Conservation (phyloP, 306 rosid species). For the Rosa rugosa region DNA sequence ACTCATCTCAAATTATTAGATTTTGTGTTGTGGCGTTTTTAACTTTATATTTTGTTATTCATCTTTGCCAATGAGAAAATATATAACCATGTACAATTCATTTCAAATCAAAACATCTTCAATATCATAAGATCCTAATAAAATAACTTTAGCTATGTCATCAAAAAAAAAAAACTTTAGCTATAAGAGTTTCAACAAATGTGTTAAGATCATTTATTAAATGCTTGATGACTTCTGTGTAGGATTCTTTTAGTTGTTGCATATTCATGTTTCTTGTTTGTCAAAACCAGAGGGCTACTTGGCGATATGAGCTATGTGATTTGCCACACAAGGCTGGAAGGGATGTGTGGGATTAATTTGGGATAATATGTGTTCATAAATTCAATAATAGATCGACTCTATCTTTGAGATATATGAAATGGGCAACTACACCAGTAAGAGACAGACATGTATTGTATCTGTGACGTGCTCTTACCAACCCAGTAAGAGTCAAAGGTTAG, state of each 20-base stretch:
- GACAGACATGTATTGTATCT: neutral
- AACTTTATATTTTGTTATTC: neutral
- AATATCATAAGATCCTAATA: neutral
- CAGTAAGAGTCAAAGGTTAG: conserved; percentile 12
- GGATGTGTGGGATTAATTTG: neutral
- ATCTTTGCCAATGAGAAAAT: neutral
- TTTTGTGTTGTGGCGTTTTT: neutral
- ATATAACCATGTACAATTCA: accelerated
- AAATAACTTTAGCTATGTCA: neutral
- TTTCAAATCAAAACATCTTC: neutral
- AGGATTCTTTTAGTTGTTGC: neutral
- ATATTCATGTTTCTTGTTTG: neutral
- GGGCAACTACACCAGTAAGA: neutral
- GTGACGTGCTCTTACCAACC: conserved; percentile 12
- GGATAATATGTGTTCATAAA: neutral
- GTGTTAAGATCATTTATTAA: neutral
- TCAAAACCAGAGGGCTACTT: neutral
- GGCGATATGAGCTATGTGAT: neutral
- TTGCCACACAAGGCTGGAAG: neutral
- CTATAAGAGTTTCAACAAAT: neutral
- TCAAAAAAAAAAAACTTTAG: too few species aligned
- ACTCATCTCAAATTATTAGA: neutral
- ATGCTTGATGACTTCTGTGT: neutral
- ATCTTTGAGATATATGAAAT: neutral
- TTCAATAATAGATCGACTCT: neutral